Base-by-base conservation (phyloP, 257 asterid genomes). In the Paulownia fortunei region DNA sequence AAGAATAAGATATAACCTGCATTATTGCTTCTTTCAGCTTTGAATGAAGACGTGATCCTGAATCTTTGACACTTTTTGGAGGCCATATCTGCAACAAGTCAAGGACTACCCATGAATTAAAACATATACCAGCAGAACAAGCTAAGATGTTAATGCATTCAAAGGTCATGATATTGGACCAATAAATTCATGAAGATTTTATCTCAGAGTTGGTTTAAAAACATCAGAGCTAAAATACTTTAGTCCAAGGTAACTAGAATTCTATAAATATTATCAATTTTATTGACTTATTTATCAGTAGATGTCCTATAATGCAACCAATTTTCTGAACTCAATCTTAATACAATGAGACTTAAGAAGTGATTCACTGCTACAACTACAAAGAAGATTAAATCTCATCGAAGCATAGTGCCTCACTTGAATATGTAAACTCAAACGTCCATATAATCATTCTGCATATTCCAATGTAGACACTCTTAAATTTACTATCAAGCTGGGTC, bases 21-120 rank as follows among this genome's bases (percentile, higher is more conserved):
- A 91, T 36, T 62, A 93, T 91, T 69, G 97, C 97, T 74, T 95
- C 97, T 85, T 92, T 92, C 86, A 95, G 85, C 82, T 86, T 86
- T 66, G 96, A 81, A 84, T 95, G 99, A 81, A 95, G 91, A 63
- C 74, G 81, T 27, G 99, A 95, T 78, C 92, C 96, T 51, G 97
- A 89, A 85, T 95, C 99, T 83, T 93, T 95, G 76, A 93, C 88
- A 86, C 86, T 88, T 87, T 95, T 90, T 55, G 99, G 99, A 59
- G 99, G 98, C 99, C 99, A 95, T 86, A 95, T 91, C 99, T 95
- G 91, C 85, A 85, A 65, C 76, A 80, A 67, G 47, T 56, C 44
- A 71, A 76, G 49, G 42, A 58, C 37, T 18, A 23, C 18, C 30
- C 18, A 32, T 73, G 76, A 81, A 42, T 26, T 52, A 69, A 63